A percentile compares a stretch with the other conserved stretches of the same genome.
Evolutionary conservation across 257 asterid species (phyloP).

Genomic region (Solanum neorickii): DNA sequence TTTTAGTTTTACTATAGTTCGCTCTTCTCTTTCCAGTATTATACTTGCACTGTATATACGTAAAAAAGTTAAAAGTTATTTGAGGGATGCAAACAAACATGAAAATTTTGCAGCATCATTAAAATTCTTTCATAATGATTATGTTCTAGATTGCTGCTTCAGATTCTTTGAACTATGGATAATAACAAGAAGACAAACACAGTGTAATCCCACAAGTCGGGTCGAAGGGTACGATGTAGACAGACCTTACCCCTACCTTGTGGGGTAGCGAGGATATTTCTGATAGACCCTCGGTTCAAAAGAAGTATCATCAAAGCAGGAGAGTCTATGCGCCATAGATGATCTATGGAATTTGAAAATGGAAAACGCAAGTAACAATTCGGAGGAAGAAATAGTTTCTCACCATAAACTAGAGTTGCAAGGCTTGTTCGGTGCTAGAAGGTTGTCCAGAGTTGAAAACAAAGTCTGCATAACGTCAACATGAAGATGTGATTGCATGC

Average conservation of each 20-base stretch:
- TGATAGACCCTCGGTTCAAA: background rate
- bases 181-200: no score
- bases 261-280: background rate
- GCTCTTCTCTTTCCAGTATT: background rate
- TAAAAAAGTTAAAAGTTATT: background rate
- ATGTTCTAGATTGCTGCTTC: background rate
- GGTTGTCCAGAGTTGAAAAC: constrained; percentile 22
- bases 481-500: background rate
- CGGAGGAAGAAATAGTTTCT: background rate
- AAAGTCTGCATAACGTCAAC: constrained; percentile 7
- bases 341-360: background rate
- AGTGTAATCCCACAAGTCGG: background rate
- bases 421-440: constrained; percentile 18
- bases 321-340: background rate
- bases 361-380: background rate
- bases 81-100: background rate
- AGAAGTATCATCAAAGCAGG: background rate
- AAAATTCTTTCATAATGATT: background rate
- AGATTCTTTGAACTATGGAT: background rate
- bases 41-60: background rate
- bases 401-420: constrained; percentile 26
- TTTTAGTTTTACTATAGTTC: background rate
- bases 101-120: background rate
- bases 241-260: background rate
- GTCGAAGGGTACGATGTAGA: background rate